Evolutionary conservation across 1,284 basidiomycete genomes (phyloP).

Genomic region (Cystobasidium slooffiae): DNA sequence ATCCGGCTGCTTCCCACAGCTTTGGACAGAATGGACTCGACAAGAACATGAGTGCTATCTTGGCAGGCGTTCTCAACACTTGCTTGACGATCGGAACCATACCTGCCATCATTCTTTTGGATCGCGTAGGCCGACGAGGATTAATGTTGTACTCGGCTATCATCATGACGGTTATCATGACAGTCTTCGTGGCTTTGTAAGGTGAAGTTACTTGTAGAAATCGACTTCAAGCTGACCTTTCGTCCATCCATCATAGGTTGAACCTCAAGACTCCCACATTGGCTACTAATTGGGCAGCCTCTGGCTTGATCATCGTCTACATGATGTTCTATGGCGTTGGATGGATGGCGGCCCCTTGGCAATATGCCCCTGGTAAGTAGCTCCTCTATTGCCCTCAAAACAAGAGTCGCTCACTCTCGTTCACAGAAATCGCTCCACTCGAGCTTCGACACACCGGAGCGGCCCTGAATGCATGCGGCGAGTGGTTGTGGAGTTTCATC

Average conservation of each 20-base stretch:
- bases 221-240: not conserved
- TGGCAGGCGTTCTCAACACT: slow-evolving; percentile 2
- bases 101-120: slow-evolving; percentile 29
- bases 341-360: slow-evolving; percentile 32
- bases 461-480: slow-evolving; percentile 32
- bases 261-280: slow-evolving; percentile 2
- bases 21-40: slow-evolving; percentile 10
- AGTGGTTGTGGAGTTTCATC: slow-evolving; percentile 37
- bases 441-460: slow-evolving; percentile 30
- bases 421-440: slow-evolving; percentile 30
- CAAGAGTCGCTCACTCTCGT: not conserved
- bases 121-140: slow-evolving; percentile 32
- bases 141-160: slow-evolving; percentile 31
- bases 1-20: slow-evolving; percentile 27
- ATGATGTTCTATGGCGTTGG: slow-evolving; percentile 23
- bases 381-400: not conserved
- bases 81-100: slow-evolving; percentile 23
- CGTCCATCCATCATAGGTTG: not conserved
- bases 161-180: slow-evolving; percentile 35
- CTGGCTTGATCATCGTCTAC: slow-evolving; percentile 37
- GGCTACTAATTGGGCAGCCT: slow-evolving; percentile 21
- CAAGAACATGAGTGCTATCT: slow-evolving; percentile 17
- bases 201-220: not conserved
- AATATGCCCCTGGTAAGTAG: slow-evolving; percentile 32
- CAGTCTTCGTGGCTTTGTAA: slow-evolving; percentile 23